Evolutionary conservation across 352 stramenopile genomes (phyloP).

Genomic region (Phytophthora palmivora): DNA sequence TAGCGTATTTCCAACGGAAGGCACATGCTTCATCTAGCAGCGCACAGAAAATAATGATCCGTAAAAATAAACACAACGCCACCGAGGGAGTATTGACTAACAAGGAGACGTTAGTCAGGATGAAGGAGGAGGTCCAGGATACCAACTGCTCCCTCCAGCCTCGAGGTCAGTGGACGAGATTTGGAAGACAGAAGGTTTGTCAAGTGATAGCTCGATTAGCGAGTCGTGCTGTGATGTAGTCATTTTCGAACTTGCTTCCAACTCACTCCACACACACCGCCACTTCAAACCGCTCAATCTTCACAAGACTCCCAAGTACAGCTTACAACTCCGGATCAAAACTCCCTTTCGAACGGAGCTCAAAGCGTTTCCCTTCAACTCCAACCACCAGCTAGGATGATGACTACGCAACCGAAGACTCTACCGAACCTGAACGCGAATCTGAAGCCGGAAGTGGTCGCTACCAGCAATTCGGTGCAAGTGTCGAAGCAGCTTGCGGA

Average conservation of each 20-base stretch:
- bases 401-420: slow-evolving; percentile 41
- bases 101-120: no score
- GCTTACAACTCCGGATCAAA: neutral
- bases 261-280: neutral
- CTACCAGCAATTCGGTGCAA: slow-evolving; percentile 13
- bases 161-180: no score
- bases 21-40: no score
- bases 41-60: no score
- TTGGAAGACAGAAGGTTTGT: no score
- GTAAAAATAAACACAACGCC: no score
- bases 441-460: slow-evolving; percentile 29
- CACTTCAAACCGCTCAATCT: neutral
- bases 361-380: slow-evolving; percentile 11
- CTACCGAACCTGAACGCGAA: slow-evolving; percentile 19
- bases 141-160: no score
- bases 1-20: no score
- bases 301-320: neutral
- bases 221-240: no score
- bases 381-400: slow-evolving; percentile 11
- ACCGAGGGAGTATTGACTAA: no score
- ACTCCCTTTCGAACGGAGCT: slow-evolving; percentile 7
- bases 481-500: slow-evolving; percentile 48
- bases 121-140: no score
- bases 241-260: slow-evolving; percentile 21
- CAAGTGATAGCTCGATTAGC: no score